Base-by-base conservation (phyloP, 169 alveolate genomes). In the Eimeria sp. region DNA sequence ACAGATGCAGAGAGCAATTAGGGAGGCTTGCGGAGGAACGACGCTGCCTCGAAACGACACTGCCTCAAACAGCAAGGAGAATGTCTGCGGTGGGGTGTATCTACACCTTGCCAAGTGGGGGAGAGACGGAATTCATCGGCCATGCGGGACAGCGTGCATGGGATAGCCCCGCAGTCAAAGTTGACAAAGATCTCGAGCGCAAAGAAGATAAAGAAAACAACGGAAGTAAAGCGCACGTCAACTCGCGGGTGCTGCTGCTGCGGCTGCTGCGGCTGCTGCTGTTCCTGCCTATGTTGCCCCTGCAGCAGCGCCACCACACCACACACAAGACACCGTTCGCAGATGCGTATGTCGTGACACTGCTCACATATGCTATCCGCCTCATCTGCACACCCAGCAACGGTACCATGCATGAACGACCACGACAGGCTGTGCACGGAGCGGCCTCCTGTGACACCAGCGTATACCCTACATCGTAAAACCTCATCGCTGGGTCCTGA, bases 121-220 rank as follows among this genome's bases (percentile, higher is more conserved):
- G 95, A 83, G 78, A 94, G 84, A n/a, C 94, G 89, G 43, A 94
- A 94, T 25, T 94, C 94, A 58, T 34, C 70, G 11, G 92, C 94
- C 67, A 94, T 67, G 72, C 80, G 80, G 20, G 94, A 82, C 34
- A 94, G 93, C 27, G 92, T 63, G 43, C 94, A 89, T 47, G 96
- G 96, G 10, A 94, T 86, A 18, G 96, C 96, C 51, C 96, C 96
- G 78, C 93, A 94, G 57, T 94, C 96, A 58, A 78, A 94, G 58
- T 94, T 94, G 51, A 94, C 94, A 63, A 94, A 84, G 30, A 94
- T 78, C 65, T 82, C 96, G 57, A 83, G 61, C 27, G 84, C 47
- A 45, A 94, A 94, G 72, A 84, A 65, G 58, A 84, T 72, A 2
- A 70, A 34, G 54, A 94, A 84, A 80, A 84, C 94, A 49, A 49